These are phyloP conservation scores for Cercospora sesami DNA, from an alignment of 2,329 filamentous ascomycete genomes.

Conservation along the genomic window DNA sequence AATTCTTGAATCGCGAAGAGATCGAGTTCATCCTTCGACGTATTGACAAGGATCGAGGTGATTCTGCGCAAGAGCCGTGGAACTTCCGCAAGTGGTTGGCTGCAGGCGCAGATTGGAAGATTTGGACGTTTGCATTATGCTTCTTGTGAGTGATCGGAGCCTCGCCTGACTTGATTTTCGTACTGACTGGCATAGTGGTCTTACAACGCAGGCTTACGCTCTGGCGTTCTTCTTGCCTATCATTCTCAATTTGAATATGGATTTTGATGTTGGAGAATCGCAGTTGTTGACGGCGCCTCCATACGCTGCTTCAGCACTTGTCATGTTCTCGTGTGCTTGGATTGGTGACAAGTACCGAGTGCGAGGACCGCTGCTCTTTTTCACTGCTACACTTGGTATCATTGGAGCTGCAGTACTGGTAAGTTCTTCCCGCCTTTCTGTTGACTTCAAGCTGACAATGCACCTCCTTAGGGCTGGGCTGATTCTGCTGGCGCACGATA, in stretches of 20 bases:
- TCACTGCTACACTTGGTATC: slow-evolving; percentile 1
- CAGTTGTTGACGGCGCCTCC: slow-evolving; percentile 49
- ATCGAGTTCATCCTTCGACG: slow-evolving; percentile 8
- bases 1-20: slow-evolving; percentile 7
- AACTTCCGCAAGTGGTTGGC: background rate
- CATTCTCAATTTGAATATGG: slow-evolving; percentile 33
- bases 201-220: slow-evolving; percentile 1
- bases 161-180: too few species aligned
- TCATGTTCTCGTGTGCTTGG: slow-evolving; percentile 27
- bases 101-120: background rate
- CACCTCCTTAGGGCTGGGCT: background rate
- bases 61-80: background rate
- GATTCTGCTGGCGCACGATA: slow-evolving; percentile 27
- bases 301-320: slow-evolving; percentile 38
- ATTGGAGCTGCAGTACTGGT: slow-evolving; percentile 1
- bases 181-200: background rate
- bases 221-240: slow-evolving; percentile 15
- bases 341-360: slow-evolving; percentile 29
- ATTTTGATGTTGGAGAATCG: slow-evolving; percentile 45
- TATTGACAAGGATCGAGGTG: background rate
- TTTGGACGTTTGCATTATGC: background rate
- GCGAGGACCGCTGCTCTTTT: slow-evolving; percentile 31
- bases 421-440: background rate
- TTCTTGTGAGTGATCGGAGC: background rate
- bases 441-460: slow-evolving; percentile 25